These are phyloP conservation scores for Marasmius oreades DNA, from an alignment of 1,284 basidiomycete genomes.

Conservation along the genomic window DNA sequence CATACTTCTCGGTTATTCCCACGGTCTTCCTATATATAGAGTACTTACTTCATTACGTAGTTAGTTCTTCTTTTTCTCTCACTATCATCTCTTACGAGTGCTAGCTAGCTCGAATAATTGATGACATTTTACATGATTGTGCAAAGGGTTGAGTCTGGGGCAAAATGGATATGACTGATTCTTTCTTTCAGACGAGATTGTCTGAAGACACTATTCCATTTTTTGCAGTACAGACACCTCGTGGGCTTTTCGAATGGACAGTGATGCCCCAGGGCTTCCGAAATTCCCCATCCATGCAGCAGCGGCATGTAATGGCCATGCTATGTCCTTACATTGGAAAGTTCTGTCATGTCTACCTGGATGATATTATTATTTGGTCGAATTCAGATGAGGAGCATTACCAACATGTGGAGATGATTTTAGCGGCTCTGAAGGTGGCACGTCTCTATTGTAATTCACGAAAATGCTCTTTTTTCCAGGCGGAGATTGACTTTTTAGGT, in stretches of 20 bases:
- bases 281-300: slow-evolving; percentile 30
- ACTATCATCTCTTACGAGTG: no score
- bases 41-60: no score
- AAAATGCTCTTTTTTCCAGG: slow-evolving; percentile 20
- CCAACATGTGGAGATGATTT: slow-evolving; percentile 17
- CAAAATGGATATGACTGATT: slow-evolving; percentile 36
- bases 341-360: slow-evolving; percentile 16
- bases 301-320: slow-evolving; percentile 24
- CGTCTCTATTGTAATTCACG: slow-evolving; percentile 19
- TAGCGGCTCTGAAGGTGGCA: slow-evolving; percentile 14
- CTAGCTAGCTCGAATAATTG: no score
- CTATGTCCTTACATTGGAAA: slow-evolving; percentile 19
- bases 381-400: slow-evolving; percentile 29
- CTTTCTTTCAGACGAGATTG: slow-evolving; percentile 33
- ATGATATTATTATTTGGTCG: slow-evolving; percentile 38
- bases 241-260: slow-evolving; percentile 30
- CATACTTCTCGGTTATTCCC: no score
- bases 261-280: slow-evolving; percentile 33
- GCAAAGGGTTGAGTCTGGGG: slow-evolving; percentile 26
- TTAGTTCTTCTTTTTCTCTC: no score
- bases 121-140: slow-evolving; percentile 25
- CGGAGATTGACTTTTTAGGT: slow-evolving; percentile 21
- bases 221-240: slow-evolving; percentile 28
- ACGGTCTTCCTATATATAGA: no score
- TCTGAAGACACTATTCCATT: slow-evolving; percentile 28